Evolutionary conservation across 768 basidiomycete genomes (phyloP), one percentile per base, ranked within the genome.

Genomic region (Russula abietina): DNA sequence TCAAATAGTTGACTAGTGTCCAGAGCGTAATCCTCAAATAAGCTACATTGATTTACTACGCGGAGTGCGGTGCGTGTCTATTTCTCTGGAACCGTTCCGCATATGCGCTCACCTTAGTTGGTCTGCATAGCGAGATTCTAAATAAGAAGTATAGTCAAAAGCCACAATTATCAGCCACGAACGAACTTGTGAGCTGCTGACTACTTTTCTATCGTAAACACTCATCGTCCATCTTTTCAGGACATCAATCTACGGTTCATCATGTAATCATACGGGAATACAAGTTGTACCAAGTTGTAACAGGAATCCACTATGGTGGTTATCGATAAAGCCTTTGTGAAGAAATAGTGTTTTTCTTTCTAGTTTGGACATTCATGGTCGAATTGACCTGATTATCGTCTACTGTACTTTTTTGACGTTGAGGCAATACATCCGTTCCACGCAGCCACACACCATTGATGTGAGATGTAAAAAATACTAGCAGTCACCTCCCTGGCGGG

Each of bases 121-220:
- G n/a, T 26, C 55, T 14, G 39, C 28, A 55, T 62, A 84, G 83
- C 52, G 72, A 73, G 24, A 82, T 89, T 62, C 71, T 89, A 28
- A 74, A 79, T 55, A 80, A 81, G 24, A 76, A 81, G 62, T 91
- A 80, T 70, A 82, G 79, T 67, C 88, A 91, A 78, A 86, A 81
- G 65, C 85, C 87, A 4, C 89, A 89, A 70, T 70, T 91, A 14
- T 86, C 86, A 8, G 87, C 85, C 64, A 88, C 88, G 9, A 88
- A 90, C 68, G 81, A 75, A 16, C 85, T 89, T 57, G 88, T 81
- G 54, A 66, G 77, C 73, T 43, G 41, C 38, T 32, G 9, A 28
- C 48, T 54, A 12, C 12, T 32, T 45, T 60, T 45, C 39, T 9
- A 17, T 30, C 19, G 19, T 24, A 24, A 24, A 32, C 2, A 16